Base-by-base conservation (phyloP, 345 rosid genomes). In the Euphorbia lathyris region DNA sequence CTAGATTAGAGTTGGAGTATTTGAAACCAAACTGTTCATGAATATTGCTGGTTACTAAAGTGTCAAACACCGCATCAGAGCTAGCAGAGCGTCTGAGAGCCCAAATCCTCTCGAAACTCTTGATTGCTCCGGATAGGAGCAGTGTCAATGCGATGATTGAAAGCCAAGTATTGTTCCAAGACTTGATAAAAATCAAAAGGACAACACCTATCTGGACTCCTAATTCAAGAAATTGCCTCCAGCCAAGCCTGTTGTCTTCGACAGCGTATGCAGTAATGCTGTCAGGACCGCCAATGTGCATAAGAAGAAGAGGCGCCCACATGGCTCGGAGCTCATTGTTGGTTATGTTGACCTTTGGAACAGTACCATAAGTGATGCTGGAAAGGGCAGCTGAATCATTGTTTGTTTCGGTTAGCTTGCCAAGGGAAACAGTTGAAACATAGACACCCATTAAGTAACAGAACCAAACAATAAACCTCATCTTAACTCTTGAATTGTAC, bases 231-330 rank as follows among this genome's bases (percentile, higher is more conserved):
- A 76, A 29, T 10, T 66, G 76, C 63, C 79, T 61, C 20, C 10
- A 10, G 3, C 75, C 70, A 25, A 76, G 57, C 30, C 71, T 45
- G 42, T 71, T 71, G 47, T 76, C 79, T 50, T 76, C 79, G 1
- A 71, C 68, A 7, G 79, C 47, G 22, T 71, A 76, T 29, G 79
- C 75, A 0, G 79, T 66, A 10, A 76, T 71, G 57, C 55, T 60
- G 53, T 76, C 75, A 5, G 79, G 75, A 26, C 69, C 65, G 32
- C 75, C 75, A 12, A 71, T 70, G 29, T 66, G 76, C 13, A 76
- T 45, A 22, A 76, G 66, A 34, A 76, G 72, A 43, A 76, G 22
- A 0, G 79, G 79, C 17, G 79, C 79, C 72, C 69, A 51, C 63
- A 71, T 22, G 3, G 64, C 56, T 48, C 48, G 60, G n/a, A 64